These are phyloP conservation scores for Fomes fomentarius DNA, from an alignment of 1,284 basidiomycete species.

Conservation along the genomic window DNA sequence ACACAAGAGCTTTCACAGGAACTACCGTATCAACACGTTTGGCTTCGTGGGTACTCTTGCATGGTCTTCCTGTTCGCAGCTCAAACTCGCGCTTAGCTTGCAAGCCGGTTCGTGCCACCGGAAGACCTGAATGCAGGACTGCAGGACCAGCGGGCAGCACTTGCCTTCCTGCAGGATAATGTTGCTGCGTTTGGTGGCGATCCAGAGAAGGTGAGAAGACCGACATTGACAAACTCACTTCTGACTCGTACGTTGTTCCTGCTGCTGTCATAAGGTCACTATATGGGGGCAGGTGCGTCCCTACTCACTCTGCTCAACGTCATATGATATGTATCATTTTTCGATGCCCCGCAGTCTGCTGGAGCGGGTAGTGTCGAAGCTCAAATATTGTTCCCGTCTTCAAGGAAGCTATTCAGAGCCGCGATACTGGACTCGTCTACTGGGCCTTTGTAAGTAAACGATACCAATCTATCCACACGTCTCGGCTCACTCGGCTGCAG, in stretches of 20 bases:
- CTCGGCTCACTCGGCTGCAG: too few species aligned
- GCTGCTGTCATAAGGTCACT: conserved; percentile 61
- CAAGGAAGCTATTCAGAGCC: conserved; percentile 49
- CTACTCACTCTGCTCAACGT: too few species aligned
- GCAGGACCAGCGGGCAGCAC: conserved; percentile 57
- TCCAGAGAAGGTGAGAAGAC: conserved; percentile 47
- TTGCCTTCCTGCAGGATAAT: conserved; percentile 64
- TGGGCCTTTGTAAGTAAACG: conserved; percentile 52
- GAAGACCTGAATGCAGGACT: conserved; percentile 59
- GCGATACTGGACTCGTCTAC: conserved; percentile 57
- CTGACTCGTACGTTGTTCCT: not conserved
- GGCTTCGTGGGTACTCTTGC: conserved; percentile 48
- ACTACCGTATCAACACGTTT: conserved; percentile 62
- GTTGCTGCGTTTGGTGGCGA: conserved; percentile 69
- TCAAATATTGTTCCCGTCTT: conserved; percentile 49
- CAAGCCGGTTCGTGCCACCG: conserved; percentile 49
- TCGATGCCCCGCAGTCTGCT: conserved; percentile 57
- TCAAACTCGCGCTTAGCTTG: conserved; percentile 25
- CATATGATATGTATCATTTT: too few species aligned
- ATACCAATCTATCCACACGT: too few species aligned
- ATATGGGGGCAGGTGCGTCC: conserved; percentile 61
- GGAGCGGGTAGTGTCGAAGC: conserved; percentile 59
- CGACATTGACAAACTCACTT: too few species aligned
- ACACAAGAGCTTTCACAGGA: conserved; percentile 36
- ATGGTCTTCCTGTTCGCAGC: too few species aligned